Evolutionary conservation across 768 basidiomycete genomes (phyloP).

Genomic region (Guyanaporus albipodus): DNA sequence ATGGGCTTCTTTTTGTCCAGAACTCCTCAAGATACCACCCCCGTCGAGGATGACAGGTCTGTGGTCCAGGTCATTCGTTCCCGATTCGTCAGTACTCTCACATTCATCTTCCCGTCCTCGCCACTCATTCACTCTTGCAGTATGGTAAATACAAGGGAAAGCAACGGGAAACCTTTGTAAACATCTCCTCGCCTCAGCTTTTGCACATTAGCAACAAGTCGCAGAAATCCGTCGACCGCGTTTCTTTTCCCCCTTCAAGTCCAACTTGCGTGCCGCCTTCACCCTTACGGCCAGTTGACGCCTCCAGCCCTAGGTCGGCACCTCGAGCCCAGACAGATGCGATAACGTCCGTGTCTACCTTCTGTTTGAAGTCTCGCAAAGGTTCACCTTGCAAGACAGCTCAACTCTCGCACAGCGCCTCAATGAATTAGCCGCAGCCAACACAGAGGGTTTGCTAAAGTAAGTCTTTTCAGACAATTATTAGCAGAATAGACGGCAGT

Average conservation of each 20-base stretch:
- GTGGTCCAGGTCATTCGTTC: conserved; percentile 57
- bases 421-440: conserved; percentile 75
- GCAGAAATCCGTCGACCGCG: conserved; percentile 19
- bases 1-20: conserved; percentile 35
- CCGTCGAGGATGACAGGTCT: conserved; percentile 37
- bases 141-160: conserved; percentile 59
- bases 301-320: conserved; percentile 16
- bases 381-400: conserved; percentile 35
- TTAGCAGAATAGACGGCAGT: neutral
- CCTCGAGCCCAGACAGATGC: conserved; percentile 40
- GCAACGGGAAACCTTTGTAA: conserved; percentile 41
- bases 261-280: conserved; percentile 19
- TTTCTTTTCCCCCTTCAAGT: conserved; percentile 11
- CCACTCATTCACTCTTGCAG: conserved; percentile 29
- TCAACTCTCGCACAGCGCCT: conserved; percentile 76
- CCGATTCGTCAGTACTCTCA: conserved; percentile 48
- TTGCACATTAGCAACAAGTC: conserved; percentile 19
- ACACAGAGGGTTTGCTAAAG: conserved; percentile 77
- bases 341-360: conserved; percentile 48
- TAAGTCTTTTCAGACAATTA: conserved; percentile 32
- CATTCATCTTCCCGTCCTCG: conserved; percentile 12
- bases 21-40: conserved; percentile 12
- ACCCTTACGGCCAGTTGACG: conserved; percentile 23
- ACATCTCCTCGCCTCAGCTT: conserved; percentile 33
- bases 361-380: conserved; percentile 8